Conservation (phyloP, 202 grass and related monocot genomes). For the Musa balbisiana region DNA sequence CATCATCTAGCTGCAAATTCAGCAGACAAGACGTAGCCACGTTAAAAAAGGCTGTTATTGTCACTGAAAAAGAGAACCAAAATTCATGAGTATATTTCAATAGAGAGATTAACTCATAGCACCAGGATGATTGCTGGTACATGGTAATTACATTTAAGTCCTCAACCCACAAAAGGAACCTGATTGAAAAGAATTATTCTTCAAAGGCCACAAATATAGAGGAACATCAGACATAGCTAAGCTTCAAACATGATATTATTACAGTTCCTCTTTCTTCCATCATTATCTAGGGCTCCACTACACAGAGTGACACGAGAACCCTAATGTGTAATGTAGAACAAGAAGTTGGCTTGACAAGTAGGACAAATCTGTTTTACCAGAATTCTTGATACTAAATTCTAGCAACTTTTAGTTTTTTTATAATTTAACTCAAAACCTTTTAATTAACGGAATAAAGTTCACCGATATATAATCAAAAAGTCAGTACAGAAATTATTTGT, state of each 20-base stretch:
- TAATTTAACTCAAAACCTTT: neutral
- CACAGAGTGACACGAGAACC: neutral
- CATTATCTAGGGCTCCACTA: neutral
- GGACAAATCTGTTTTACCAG: neutral
- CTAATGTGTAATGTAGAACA: neutral
- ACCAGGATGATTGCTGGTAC: neutral
- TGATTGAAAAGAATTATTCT: neutral
- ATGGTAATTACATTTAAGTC: too few species aligned
- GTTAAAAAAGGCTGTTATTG: neutral
- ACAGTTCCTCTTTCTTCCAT: neutral
- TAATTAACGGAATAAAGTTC: neutral
- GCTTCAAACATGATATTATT: neutral
- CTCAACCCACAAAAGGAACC: too few species aligned
- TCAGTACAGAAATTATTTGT: neutral
- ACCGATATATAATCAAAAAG: neutral
- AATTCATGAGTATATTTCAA: too few species aligned
- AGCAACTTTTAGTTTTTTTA: neutral
- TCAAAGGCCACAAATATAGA: neutral
- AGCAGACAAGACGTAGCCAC: neutral
- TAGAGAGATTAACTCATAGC: neutral
- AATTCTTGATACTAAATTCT: neutral
- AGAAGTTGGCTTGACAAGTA: neutral
- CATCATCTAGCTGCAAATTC: conserved; percentile 71
- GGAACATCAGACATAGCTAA: neutral
- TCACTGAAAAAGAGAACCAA: neutral